Conservation (phyloP, 306 rosid genomes). For the Ormosia emarginata region DNA sequence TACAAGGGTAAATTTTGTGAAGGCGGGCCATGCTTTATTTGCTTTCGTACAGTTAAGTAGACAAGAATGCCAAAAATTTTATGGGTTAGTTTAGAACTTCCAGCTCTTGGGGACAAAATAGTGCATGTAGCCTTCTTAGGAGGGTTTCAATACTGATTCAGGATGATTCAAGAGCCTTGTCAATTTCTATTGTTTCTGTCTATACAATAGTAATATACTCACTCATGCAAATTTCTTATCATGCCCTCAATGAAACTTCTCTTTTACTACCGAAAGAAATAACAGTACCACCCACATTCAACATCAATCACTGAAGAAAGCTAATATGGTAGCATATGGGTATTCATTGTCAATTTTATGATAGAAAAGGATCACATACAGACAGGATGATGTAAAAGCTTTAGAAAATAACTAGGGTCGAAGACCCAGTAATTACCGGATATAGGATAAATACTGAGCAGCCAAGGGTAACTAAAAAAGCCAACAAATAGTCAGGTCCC, state of each 20-base stretch:
- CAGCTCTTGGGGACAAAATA: neutral
- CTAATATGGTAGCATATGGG: neutral
- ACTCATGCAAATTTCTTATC: neutral
- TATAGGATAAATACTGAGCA: conserved; percentile 84
- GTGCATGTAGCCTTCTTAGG: neutral
- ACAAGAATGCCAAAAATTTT: neutral
- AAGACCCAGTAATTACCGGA: conserved; percentile 61
- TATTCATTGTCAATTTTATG: neutral
- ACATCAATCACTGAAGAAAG: neutral
- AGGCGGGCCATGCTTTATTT: neutral
- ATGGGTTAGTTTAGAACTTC: neutral
- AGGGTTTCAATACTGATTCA: neutral
- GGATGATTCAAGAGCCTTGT: neutral
- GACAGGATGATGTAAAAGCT: neutral
- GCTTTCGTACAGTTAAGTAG: neutral
- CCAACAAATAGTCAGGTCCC: conserved; percentile 70
- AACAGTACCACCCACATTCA: conserved; percentile 14
- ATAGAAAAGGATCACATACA: conserved; percentile 3
- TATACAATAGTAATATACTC: neutral
- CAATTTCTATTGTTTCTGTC: neutral
- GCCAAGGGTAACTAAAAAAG: conserved; percentile 79
- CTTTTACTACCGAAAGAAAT: conserved; percentile 10
- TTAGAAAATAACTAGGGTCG: conserved; percentile 7
- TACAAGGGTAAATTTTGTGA: neutral
- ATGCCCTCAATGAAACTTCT: neutral